Conservation (phyloP, 78 protist species). For the Dictyostelium capitatum region DNA sequence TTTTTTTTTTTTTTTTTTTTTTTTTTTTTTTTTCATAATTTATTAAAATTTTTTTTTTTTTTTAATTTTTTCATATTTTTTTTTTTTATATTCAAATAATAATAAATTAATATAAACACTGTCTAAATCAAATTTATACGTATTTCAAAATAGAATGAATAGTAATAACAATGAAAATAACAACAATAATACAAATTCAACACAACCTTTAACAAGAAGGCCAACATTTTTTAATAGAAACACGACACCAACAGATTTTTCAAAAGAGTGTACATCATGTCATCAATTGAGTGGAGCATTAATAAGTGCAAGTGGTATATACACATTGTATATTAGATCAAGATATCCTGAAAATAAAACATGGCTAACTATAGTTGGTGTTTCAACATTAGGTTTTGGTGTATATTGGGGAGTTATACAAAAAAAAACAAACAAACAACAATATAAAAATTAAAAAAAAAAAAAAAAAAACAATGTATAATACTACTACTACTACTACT, state of each 20-base stretch:
- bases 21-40: no score
- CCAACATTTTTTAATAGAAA: no score
- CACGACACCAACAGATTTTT: not conserved
- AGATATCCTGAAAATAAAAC: slow-evolving; percentile 30
- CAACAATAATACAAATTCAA: no score
- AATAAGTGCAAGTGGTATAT: slow-evolving; percentile 20
- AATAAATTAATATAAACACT: no score
- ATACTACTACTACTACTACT: not conserved
- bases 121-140: no score
- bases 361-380: slow-evolving; percentile 19
- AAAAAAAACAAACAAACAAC: not conserved
- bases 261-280: slow-evolving; percentile 26
- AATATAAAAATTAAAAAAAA: not conserved
- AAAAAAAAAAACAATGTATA: not conserved
- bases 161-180: no score
- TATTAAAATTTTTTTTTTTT: no score
- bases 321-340: not conserved
- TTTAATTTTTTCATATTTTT: no score
- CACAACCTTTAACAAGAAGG: no score
- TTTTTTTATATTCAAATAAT: no score
- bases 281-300: slow-evolving; percentile 40
- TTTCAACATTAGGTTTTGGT: slow-evolving; percentile 13
- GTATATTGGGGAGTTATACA: slow-evolving; percentile 25
- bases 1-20: no score
- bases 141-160: no score